Evolutionary conservation across 225 moss, liverwort and hornwort species (phyloP).

Genomic region (Sphagnum tenellum): DNA sequence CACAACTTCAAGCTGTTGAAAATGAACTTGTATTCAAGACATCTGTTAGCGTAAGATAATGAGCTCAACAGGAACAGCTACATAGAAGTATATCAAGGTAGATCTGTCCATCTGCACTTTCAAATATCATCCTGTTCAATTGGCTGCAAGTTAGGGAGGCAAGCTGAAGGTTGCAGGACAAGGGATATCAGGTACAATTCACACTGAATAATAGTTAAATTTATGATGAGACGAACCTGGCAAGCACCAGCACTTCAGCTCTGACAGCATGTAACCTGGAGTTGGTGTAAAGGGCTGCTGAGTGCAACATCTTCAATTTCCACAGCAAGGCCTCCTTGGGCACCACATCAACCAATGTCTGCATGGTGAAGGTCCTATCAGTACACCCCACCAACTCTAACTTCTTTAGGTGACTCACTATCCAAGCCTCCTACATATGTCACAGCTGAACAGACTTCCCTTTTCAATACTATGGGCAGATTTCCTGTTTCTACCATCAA

Average conservation of each 20-base stretch:
- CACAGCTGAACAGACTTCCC: too few relatives aligned
- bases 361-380: neutral
- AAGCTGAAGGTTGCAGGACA: too few relatives aligned
- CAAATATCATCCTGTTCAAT: too few relatives aligned
- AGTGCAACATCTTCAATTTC: constrained; percentile 59
- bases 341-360: constrained; percentile 52
- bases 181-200: neutral
- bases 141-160: too few relatives aligned
- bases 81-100: too few relatives aligned
- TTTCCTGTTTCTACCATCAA: too few relatives aligned
- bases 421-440: too few relatives aligned
- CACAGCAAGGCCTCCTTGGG: constrained; percentile 58
- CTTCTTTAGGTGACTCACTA: too few relatives aligned
- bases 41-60: neutral
- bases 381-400: too few relatives aligned
- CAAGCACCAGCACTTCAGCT: constrained; percentile 62
- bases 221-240: constrained; percentile 32
- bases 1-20: neutral
- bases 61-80: too few relatives aligned
- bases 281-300: constrained; percentile 66
- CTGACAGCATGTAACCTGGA: constrained; percentile 53
- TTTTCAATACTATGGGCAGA: too few relatives aligned
- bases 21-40: neutral
- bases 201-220: neutral
- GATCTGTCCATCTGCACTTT: too few relatives aligned